Evolutionary conservation across 331 rosid genomes (phyloP).

Genomic region (Spiraea crenata): DNA sequence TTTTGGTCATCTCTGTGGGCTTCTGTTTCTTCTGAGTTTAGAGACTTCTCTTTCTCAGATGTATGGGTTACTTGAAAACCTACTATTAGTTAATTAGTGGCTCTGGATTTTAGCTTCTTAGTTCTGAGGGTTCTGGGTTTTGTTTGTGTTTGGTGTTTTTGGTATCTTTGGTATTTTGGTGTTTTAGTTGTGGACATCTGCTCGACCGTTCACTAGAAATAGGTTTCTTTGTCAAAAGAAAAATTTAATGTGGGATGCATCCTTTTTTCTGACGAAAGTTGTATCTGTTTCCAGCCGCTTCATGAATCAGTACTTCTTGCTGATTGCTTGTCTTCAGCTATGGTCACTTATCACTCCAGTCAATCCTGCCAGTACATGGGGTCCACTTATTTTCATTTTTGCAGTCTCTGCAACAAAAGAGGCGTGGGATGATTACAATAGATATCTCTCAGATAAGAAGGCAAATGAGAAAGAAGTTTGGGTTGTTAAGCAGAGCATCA

Average conservation of each 20-base stretch:
- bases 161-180: too few relatives aligned
- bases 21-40: too few relatives aligned
- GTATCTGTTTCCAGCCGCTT: slow-evolving; percentile 71
- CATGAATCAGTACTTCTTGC: slow-evolving; percentile 98
- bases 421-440: slow-evolving; percentile 98
- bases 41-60: too few relatives aligned
- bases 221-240: too few relatives aligned
- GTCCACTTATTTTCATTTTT: slow-evolving; percentile 95
- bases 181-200: too few relatives aligned
- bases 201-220: too few relatives aligned
- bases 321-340: slow-evolving; percentile 97
- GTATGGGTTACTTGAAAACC: too few relatives aligned
- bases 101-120: too few relatives aligned
- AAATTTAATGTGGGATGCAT: not conserved
- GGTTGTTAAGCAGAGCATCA: slow-evolving; percentile 78
- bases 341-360: slow-evolving; percentile 99
- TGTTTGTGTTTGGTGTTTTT: too few relatives aligned
- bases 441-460: slow-evolving; percentile 93
- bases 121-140: too few relatives aligned
- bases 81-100: too few relatives aligned
- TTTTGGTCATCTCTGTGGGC: too few relatives aligned
- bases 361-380: slow-evolving; percentile 99
- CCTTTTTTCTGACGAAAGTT: slow-evolving; percentile 1
- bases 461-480: slow-evolving; percentile 96
- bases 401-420: slow-evolving; percentile 97